Conservation (phyloP, 345 rosid species). For the Aquilaria yunnanensis region DNA sequence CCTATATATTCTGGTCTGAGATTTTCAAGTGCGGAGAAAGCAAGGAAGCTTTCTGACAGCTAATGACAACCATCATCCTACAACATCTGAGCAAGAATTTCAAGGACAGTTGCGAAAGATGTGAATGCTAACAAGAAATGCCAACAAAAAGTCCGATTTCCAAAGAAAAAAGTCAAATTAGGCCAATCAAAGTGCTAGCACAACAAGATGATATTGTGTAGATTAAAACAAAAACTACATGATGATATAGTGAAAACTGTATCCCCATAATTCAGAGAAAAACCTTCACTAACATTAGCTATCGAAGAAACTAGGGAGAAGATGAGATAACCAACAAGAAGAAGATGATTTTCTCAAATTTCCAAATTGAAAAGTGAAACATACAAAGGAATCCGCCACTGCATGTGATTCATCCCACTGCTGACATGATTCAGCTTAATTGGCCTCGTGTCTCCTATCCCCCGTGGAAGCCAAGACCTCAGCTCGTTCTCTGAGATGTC, state of each 20-base stretch:
- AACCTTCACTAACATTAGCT: not conserved
- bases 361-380: slow-evolving; percentile 3
- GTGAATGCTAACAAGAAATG: too few species aligned
- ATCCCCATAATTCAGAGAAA: not conserved
- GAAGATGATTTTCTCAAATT: not conserved
- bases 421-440: slow-evolving; percentile 52
- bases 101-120: too few species aligned
- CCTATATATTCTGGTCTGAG: not conserved
- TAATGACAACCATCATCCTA: not conserved
- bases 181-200: too few species aligned
- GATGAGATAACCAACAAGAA: not conserved
- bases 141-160: too few species aligned
- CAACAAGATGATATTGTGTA: not conserved
- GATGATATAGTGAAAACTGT: too few species aligned
- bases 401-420: slow-evolving; percentile 43
- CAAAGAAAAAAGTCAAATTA: too few species aligned
- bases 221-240: not conserved
- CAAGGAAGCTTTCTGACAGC: not conserved
- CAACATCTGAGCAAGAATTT: not conserved
- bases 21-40: not conserved
- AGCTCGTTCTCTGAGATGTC: slow-evolving; percentile 33
- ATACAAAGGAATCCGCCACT: slow-evolving; percentile 74
- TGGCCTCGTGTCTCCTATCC: slow-evolving; percentile 39
- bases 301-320: not conserved
- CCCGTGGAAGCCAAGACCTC: slow-evolving; percentile 61